Percentiles rank a stretch among this genome's conserved stretches.
Conservation (phyloP, 371 early-diverging fungal genomes). For the Capniomyces stellatus region DNA sequence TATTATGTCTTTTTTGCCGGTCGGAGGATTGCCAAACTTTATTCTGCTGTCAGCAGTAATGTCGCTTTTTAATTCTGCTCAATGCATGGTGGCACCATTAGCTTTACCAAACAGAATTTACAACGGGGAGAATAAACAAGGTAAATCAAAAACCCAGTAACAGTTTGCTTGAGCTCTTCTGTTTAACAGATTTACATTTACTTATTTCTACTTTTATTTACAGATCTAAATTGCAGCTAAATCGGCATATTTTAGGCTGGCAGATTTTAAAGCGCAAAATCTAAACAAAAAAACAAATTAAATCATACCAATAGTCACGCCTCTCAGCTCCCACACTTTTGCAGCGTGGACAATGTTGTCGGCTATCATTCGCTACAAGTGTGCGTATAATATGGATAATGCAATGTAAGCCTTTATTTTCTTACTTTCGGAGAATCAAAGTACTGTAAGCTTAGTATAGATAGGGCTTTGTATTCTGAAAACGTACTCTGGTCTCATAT, state of each 20-base stretch:
- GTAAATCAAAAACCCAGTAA: neutral
- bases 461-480: too few relatives aligned
- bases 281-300: too few relatives aligned
- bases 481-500: too few relatives aligned
- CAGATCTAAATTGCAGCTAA: too few relatives aligned
- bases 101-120: constrained; percentile 21
- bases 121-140: constrained; percentile 18
- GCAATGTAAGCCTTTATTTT: constrained; percentile 3
- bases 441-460: neutral
- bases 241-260: too few relatives aligned
- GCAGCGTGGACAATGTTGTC: constrained; percentile 26
- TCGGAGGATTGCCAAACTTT: constrained; percentile 23
- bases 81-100: constrained; percentile 18
- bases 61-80: constrained; percentile 21
- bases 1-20: too few relatives aligned
- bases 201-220: too few relatives aligned
- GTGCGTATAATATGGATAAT: constrained; percentile 23
- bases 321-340: constrained; percentile 22
- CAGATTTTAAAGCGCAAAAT: too few relatives aligned
- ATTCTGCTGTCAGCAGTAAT: constrained; percentile 20
- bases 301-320: too few relatives aligned
- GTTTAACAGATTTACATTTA: neutral
- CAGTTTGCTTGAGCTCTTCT: neutral
- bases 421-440: neutral
- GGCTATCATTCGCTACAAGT: constrained; percentile 21